Evolutionary conservation across 495 filamentous ascomycete genomes (phyloP).

Genomic region (Achaetomiella virescens): DNA sequence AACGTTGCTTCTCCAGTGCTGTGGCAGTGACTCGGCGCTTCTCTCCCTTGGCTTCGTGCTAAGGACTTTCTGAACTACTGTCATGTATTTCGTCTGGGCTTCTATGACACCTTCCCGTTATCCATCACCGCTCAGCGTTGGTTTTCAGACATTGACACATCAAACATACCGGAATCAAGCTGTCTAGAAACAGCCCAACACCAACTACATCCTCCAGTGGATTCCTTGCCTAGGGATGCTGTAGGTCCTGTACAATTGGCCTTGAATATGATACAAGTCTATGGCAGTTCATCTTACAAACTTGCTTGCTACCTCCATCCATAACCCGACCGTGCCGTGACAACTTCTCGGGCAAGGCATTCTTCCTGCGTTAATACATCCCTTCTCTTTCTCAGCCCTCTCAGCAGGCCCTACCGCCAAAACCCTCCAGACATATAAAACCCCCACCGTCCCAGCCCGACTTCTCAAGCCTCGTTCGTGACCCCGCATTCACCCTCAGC

Average conservation of each 20-base stretch:
- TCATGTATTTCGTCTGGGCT: too few species aligned
- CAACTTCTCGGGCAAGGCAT: not conserved
- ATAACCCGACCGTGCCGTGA: not conserved
- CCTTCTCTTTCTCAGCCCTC: not conserved
- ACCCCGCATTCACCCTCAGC: conserved; percentile 49
- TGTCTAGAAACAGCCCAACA: too few species aligned
- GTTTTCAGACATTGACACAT: too few species aligned
- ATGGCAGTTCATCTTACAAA: conserved; percentile 5
- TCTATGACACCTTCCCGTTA: too few species aligned
- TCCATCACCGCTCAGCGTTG: too few species aligned
- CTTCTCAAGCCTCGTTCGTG: not conserved
- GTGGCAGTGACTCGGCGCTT: too few species aligned
- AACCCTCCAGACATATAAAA: not conserved
- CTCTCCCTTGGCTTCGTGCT: too few species aligned
- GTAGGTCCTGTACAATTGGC: not conserved
- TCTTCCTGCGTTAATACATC: not conserved
- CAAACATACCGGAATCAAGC: too few species aligned
- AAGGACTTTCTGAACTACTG: too few species aligned
- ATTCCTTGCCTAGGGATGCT: too few species aligned
- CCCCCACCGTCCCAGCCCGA: not conserved
- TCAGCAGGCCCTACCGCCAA: not conserved
- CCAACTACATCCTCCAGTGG: too few species aligned
- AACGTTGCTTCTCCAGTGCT: not conserved
- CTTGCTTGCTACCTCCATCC: not conserved
- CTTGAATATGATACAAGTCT: conserved; percentile 6